These are phyloP conservation scores for Magnusiomyces fungicola DNA, from an alignment of 1,139 yeast species.

Conservation along the genomic window DNA sequence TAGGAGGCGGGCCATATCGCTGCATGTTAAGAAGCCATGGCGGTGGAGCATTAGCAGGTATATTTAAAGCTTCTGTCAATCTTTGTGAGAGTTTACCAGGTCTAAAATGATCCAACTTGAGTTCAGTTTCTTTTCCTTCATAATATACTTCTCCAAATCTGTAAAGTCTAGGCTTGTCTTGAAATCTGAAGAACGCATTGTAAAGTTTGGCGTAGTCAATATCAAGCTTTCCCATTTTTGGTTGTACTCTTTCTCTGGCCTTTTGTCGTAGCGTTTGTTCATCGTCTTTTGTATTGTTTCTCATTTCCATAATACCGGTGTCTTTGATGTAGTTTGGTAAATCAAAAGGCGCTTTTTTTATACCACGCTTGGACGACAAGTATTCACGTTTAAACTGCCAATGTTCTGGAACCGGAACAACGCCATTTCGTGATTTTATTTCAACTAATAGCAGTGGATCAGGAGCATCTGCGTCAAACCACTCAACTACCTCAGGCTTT, in stretches of 20 bases:
- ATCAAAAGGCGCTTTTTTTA: constrained; percentile 67
- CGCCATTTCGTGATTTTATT: constrained; percentile 59
- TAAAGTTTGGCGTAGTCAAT: constrained; percentile 77
- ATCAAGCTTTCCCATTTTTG: constrained; percentile 80
- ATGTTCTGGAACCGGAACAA: constrained; percentile 72
- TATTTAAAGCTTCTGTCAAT: constrained; percentile 61
- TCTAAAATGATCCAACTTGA: constrained; percentile 37
- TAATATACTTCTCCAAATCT: constrained; percentile 71
- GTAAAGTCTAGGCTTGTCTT: constrained; percentile 62
- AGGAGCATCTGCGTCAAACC: constrained; percentile 79
- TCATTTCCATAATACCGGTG: constrained; percentile 86
- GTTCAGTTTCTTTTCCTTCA: constrained; percentile 66
- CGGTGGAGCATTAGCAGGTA: constrained; percentile 56
- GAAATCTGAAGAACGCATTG: constrained; percentile 80
- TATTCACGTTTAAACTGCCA: constrained; percentile 82
- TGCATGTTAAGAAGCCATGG: constrained; percentile 80
- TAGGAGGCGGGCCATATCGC: constrained; percentile 75
- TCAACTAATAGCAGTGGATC: constrained; percentile 64
- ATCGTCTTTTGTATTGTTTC: constrained; percentile 47
- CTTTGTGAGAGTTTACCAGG: constrained; percentile 65
- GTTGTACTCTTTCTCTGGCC: constrained; percentile 81
- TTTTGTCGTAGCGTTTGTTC: constrained; percentile 61
- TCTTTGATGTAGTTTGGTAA: constrained; percentile 71
- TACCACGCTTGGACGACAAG: constrained; percentile 60
- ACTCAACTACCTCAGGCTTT: constrained; percentile 71